Evolutionary conservation across 176 grass and related monocot species (phyloP), one percentile per base, ranked within the genome.

Genomic region (Raddia guianensis): DNA sequence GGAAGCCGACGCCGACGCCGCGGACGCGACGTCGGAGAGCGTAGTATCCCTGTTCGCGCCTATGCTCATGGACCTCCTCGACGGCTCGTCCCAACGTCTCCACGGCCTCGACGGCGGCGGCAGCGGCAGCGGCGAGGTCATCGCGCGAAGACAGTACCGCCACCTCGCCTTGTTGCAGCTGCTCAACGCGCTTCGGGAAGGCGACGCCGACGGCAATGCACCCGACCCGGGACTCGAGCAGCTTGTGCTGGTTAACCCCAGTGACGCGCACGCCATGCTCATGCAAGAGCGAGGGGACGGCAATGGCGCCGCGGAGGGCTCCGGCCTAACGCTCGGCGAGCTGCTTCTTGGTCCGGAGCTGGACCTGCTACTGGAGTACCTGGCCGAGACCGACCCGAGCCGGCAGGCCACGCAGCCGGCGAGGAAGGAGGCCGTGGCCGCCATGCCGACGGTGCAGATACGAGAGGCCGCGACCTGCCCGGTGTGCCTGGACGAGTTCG

Each of bases 401-500:
- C 58, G 81, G 45, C 79, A 93, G 21, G 88, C 88, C 70, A 91
- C 90, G 57, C 84, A 82, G 16, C 96, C 92, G 43, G 82, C 96
- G 3, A 82, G 34, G 71, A 98, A 93, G 77, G 90, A 91, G 54
- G 86, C 88, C 20, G 84, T 98, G 66, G 96, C 86, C 43, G 82
- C 92, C 43, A 81, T 98, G 90, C 86, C 86, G 6, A 93, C 72
- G 19, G 82, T 95, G 2, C 83, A 76, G 75, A 77, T 80, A 69
- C 52, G 70, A 45, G 86, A 89, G 47, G 78, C 68, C 62, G 33
- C 72, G 59, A 84, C 77, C 40, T 98, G 96, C 76, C 88, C 90
- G 14, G 86, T 98, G 49, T 98, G 92, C 87, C 82, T 95, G 68
- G 90, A 98, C 48, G 90, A 95, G 43, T 84, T 98, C 80, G 88